Evolutionary conservation across 1,139 yeast species (phyloP).

Genomic region (Blastobotrys proliferans): DNA sequence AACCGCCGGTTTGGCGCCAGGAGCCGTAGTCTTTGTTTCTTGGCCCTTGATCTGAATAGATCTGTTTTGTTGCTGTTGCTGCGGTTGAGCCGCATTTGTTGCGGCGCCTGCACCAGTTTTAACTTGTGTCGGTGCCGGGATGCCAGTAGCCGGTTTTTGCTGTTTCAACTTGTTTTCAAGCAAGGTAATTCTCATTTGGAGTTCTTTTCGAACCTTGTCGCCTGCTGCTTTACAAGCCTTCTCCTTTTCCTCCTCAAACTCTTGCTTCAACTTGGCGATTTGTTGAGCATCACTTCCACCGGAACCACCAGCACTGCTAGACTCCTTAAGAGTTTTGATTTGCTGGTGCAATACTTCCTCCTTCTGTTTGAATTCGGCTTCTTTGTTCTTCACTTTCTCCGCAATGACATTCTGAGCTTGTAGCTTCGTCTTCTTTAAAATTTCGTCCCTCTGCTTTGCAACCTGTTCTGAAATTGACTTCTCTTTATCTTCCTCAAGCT

Average conservation of each 20-base stretch:
- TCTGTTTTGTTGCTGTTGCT: conserved; percentile 1
- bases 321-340: conserved; percentile 1
- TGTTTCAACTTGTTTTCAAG: conserved; percentile 35
- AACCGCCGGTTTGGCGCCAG: background rate
- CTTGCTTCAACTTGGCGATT: conserved; percentile 13
- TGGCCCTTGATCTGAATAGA: conserved; percentile 10
- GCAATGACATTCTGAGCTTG: background rate
- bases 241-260: conserved; percentile 21
- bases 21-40: background rate
- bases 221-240: conserved; percentile 20
- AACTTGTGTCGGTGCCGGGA: background rate
- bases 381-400: conserved; percentile 3
- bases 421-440: background rate
- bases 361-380: conserved; percentile 6
- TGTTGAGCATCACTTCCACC: conserved; percentile 1
- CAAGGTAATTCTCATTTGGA: conserved; percentile 35
- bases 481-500: conserved; percentile 13
- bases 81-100: background rate
- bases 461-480: conserved; percentile 9
- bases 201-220: conserved; percentile 24
- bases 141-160: conserved; percentile 8
- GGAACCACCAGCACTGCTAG: background rate
- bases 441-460: background rate
- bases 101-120: conserved; percentile 2
- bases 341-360: conserved; percentile 9